Conservation (phyloP, 371 early-diverging fungal genomes). For the Zychaea mexicana region DNA sequence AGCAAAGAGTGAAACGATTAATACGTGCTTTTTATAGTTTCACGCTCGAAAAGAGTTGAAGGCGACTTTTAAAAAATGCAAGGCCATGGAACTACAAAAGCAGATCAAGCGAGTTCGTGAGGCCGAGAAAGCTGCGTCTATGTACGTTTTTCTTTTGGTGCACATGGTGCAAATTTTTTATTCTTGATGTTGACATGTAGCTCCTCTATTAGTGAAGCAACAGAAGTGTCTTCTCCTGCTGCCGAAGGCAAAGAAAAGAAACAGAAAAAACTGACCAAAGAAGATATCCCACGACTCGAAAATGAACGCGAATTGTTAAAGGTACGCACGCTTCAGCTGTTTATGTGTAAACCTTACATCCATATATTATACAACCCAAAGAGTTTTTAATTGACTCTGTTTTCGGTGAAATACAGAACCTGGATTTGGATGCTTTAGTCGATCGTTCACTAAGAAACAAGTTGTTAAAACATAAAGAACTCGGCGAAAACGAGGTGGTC, state of each 20-base stretch:
- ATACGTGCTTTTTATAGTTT: constrained; percentile 26
- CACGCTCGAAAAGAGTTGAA: constrained; percentile 39
- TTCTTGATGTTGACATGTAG: neutral
- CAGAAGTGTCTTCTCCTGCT: too few species aligned
- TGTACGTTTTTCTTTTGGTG: neutral
- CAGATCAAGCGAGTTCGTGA: constrained; percentile 35
- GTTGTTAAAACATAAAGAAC: constrained; percentile 24
- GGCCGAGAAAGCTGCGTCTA: constrained; percentile 21
- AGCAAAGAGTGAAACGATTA: too few species aligned
- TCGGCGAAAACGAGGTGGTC: constrained; percentile 23
- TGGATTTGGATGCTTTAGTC: constrained; percentile 41
- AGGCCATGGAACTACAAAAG: constrained; percentile 32
- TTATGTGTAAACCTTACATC: too few species aligned
- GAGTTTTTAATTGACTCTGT: too few species aligned
- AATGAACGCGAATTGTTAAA: constrained; percentile 36
- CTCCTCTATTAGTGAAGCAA: neutral
- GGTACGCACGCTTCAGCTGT: constrained; percentile 10
- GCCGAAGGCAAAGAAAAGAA: neutral
- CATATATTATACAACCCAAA: neutral
- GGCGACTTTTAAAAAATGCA: constrained; percentile 36
- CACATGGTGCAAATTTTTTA: too few species aligned
- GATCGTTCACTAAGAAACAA: constrained; percentile 33
- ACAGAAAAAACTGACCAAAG: constrained; percentile 17
- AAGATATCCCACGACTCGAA: constrained; percentile 32
- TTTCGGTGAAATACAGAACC: constrained; percentile 15